Conservation (phyloP, 73 alveolate genomes). For the Paramecium pentaurelia region DNA sequence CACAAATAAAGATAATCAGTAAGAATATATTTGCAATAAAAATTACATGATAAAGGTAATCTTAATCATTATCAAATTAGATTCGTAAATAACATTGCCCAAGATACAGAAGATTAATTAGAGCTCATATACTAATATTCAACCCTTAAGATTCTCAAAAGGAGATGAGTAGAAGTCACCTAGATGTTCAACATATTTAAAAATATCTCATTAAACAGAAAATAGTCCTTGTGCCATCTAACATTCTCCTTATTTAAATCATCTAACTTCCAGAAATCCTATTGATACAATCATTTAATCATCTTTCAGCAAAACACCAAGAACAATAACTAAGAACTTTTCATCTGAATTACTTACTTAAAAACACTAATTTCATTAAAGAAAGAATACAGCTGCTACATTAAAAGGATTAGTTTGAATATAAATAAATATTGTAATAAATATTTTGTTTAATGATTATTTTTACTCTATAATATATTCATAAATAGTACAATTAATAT, state of each 20-base stretch:
- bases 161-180: neutral
- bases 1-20: conserved; percentile 7
- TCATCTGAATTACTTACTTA: neutral
- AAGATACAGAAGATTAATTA: neutral
- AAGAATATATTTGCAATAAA: neutral
- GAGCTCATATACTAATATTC: neutral
- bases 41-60: neutral
- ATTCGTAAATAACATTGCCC: neutral
- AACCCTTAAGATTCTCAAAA: neutral
- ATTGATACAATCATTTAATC: neutral
- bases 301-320: neutral
- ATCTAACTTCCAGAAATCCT: neutral
- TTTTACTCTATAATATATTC: neutral
- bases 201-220: neutral
- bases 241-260: conserved; percentile 1
- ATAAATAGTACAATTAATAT: neutral
- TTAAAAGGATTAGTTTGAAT: neutral
- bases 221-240: neutral
- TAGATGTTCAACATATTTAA: neutral
- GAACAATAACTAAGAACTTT: neutral
- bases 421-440: neutral
- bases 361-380: neutral
- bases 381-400: conserved; percentile 23
- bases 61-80: neutral
- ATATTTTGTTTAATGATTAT: neutral